Conservation (phyloP, 805 yeast genomes). For the Barnettozyma californica region DNA sequence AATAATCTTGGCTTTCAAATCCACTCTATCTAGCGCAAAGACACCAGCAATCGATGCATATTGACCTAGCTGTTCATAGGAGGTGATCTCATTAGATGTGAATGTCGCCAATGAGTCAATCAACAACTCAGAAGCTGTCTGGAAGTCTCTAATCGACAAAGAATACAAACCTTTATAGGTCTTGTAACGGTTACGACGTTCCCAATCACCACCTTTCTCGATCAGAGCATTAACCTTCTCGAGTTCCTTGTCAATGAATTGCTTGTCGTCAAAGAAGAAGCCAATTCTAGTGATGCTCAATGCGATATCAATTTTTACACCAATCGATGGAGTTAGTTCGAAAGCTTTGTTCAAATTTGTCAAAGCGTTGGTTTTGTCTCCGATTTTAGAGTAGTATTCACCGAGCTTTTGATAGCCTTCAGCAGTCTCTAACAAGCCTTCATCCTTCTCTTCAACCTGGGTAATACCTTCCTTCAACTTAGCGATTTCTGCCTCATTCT, state of each 20-base stretch:
- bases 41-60: constrained; percentile 89
- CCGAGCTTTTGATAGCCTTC: constrained; percentile 77
- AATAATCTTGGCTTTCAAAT: constrained; percentile 74
- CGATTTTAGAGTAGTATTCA: constrained; percentile 80
- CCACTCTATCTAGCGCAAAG: constrained; percentile 74
- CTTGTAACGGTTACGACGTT: constrained; percentile 90
- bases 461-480: constrained; percentile 39
- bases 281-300: constrained; percentile 83
- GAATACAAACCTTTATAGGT: constrained; percentile 83
- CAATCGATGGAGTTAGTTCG: constrained; percentile 78
- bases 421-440: constrained; percentile 80
- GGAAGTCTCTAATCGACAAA: constrained; percentile 80
- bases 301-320: constrained; percentile 82
- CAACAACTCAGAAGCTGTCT: constrained; percentile 76
- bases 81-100: constrained; percentile 84
- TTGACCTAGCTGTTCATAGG: constrained; percentile 85
- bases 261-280: constrained; percentile 79
- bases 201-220: constrained; percentile 99
- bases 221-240: constrained; percentile 70
- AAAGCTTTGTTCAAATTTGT: constrained; percentile 65
- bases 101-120: constrained; percentile 93
- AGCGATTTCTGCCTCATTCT: constrained; percentile 51
- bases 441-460: constrained; percentile 54
- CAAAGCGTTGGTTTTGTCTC: constrained; percentile 71
- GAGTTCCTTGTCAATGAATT: constrained; percentile 62